Evolutionary conservation across 495 filamentous ascomycete species (phyloP).

Genomic region (Penicillium taxi): DNA sequence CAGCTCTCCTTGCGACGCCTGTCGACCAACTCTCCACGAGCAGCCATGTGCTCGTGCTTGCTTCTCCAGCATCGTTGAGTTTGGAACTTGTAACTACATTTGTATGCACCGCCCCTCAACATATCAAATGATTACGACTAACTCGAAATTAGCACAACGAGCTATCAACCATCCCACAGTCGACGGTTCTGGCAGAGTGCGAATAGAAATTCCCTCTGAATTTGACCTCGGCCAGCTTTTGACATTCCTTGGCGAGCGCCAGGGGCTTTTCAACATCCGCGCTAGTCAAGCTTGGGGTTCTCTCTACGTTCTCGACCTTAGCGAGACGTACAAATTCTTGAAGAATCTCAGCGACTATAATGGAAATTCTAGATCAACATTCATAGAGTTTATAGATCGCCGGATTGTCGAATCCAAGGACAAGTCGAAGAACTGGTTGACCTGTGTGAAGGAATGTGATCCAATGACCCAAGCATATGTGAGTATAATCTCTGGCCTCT

Average conservation of each 20-base stretch:
- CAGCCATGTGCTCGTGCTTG: constrained; percentile 43
- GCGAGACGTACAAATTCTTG: constrained; percentile 38
- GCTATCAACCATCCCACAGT: constrained; percentile 38
- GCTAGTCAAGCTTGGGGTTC: constrained; percentile 40
- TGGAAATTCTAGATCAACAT: constrained; percentile 38
- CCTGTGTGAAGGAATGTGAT: constrained; percentile 40
- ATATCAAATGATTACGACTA: constrained; percentile 10
- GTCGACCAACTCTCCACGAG: constrained; percentile 39
- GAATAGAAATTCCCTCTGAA: constrained; percentile 35
- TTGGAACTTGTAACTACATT: constrained; percentile 45
- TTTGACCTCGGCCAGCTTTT: constrained; percentile 38
- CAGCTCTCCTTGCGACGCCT: constrained; percentile 42
- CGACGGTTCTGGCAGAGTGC: constrained; percentile 28
- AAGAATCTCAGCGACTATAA: constrained; percentile 40
- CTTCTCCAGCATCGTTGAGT: constrained; percentile 45
- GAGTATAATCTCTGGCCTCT: constrained; percentile 13
- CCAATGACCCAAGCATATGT: constrained; percentile 38
- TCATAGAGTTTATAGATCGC: constrained; percentile 41
- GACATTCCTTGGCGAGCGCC: constrained; percentile 34
- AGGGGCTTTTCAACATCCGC: constrained; percentile 42
- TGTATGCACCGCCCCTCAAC: constrained; percentile 22
- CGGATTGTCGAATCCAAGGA: constrained; percentile 43
- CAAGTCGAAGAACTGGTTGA: constrained; percentile 43
- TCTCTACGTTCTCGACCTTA: constrained; percentile 39
- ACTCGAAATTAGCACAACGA: constrained; percentile 37